These are phyloP conservation scores for Pseudocercospora musae DNA, from an alignment of 2,329 filamentous ascomycete genomes.

Conservation along the genomic window DNA sequence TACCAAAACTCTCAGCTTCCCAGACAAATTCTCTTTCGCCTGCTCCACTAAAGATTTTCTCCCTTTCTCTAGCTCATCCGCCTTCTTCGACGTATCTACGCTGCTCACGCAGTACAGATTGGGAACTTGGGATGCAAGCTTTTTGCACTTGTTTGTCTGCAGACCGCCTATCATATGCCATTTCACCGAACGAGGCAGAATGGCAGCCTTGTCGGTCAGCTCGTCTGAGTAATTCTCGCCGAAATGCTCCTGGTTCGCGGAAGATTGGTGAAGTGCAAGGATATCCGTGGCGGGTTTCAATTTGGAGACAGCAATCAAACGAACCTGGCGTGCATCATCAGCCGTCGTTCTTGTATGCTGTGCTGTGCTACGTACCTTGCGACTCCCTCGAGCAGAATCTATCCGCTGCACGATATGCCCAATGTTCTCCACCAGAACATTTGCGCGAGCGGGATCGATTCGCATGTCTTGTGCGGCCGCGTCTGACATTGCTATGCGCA, in stretches of 20 bases:
- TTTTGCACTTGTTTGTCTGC: slow-evolving; percentile 90
- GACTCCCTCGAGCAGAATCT: slow-evolving; percentile 31
- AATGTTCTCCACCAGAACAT: slow-evolving; percentile 46
- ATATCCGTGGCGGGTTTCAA: slow-evolving; percentile 92
- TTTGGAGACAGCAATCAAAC: slow-evolving; percentile 93
- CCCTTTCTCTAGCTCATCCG: slow-evolving; percentile 72
- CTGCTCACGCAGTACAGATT: slow-evolving; percentile 92
- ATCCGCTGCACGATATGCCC: slow-evolving; percentile 42
- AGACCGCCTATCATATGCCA: slow-evolving; percentile 98
- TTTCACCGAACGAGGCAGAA: slow-evolving; percentile 71
- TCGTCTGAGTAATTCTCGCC: slow-evolving; percentile 91
- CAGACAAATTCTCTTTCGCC: slow-evolving; percentile 33
- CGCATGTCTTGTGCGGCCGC: slow-evolving; percentile 28
- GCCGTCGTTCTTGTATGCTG: background rate
- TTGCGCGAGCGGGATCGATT: slow-evolving; percentile 44
- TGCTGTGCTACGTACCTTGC: slow-evolving; percentile 15
- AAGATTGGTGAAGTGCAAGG: slow-evolving; percentile 68
- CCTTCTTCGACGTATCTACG: slow-evolving; percentile 85
- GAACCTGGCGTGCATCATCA: slow-evolving; percentile 54
- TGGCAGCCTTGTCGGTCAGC: slow-evolving; percentile 75
- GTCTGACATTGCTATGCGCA: background rate
- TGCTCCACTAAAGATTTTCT: slow-evolving; percentile 57
- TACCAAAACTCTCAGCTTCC: slow-evolving; percentile 69
- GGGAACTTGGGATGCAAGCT: slow-evolving; percentile 74
- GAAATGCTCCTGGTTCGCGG: slow-evolving; percentile 62